phyloP scores from a whole-genome alignment of 169 alveolate genomes.

The Eimeria falciformis region DNA sequence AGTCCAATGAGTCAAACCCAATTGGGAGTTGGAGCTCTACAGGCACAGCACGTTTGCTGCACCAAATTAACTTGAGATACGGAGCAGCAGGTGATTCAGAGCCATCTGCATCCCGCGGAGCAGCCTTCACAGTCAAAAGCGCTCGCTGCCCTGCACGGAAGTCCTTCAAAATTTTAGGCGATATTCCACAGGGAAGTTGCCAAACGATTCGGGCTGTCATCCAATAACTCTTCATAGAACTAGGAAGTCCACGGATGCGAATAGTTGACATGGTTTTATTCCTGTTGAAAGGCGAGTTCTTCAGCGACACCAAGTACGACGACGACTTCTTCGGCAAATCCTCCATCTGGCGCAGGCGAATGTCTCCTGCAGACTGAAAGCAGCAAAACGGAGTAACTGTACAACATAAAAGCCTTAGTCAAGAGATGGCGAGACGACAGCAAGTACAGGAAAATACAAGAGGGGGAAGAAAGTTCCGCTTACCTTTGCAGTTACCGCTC shows the following conservation, averaged over 20 bases:
- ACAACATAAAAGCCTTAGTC: too few species aligned
- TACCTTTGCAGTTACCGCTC: slow-evolving; percentile 38
- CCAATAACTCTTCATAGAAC: background rate
- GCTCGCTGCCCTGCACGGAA: slow-evolving; percentile 46
- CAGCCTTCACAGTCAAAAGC: background rate
- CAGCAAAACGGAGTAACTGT: too few species aligned
- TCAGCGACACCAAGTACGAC: background rate
- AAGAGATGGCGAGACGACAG: too few species aligned
- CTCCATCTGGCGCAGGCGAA: slow-evolving; percentile 7
- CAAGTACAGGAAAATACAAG: too few species aligned
- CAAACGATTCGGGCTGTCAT: background rate
- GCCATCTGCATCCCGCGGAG: background rate
- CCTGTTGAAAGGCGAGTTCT: background rate
- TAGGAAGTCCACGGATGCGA: slow-evolving; percentile 9
- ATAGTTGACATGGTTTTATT: background rate
- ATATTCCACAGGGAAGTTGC: background rate
- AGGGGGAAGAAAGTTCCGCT: background rate
- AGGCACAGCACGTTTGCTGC: slow-evolving; percentile 1
- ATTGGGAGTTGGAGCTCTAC: slow-evolving; percentile 18
- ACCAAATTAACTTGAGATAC: slow-evolving; percentile 21
- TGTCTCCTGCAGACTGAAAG: slow-evolving; percentile 46
- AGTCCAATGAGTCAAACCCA: background rate
- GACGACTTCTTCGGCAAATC: background rate
- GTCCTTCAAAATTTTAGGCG: background rate
- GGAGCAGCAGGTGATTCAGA: background rate